Evolutionary conservation across 2,329 filamentous ascomycete genomes (phyloP), one percentile per base, ranked within the genome.

Genomic region (Hypomyces rosellus): DNA sequence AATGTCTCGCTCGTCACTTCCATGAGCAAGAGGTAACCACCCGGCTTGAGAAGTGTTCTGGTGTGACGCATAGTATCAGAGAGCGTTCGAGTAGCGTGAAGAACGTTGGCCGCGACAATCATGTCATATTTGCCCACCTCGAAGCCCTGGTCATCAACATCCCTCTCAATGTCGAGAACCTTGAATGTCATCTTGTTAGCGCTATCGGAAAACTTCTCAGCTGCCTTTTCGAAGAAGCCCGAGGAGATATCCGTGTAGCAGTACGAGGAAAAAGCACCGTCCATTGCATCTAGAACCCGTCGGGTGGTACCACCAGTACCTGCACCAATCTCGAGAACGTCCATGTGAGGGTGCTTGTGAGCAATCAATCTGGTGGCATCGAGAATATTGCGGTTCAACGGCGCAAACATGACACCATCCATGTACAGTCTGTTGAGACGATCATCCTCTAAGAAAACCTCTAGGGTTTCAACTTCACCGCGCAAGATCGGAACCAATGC

Each of bases 271-370:
- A 16, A 42, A n/a, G 36, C 14, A 16, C 16, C 16, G 13, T 38
- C 36, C 14, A 38, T 38, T 38, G 36, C 36, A 38, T 38, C 16
- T 3, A 38, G 36, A n/a, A 38, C 36, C 6, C 36, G 14, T 5
- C 30, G 13, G 14, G 42, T 45, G 34, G 65, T 62, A n/a, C 62
- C 59, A 5, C 68, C 67, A 1, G 65, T 72, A 1, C 68, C 69
- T 13, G 64, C 67, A 7, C 69, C 69, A 34, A 73, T 61, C 49
- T 73, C 69, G 1, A 73, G 58, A 20, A 72, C 60, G 3, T 62
- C 58, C 14, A 70, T 53, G 5, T 52, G 54, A 1, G 68, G 63
- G 34, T 20, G 8, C 30, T 38, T 43, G 39, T 49, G 34, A 14
- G 33, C 18, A 15, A 34, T 20, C 45, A 45, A 42, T 12, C 15